Base-by-base conservation (phyloP, 495 filamentous ascomycete species). In the Penicillium odoratum region DNA sequence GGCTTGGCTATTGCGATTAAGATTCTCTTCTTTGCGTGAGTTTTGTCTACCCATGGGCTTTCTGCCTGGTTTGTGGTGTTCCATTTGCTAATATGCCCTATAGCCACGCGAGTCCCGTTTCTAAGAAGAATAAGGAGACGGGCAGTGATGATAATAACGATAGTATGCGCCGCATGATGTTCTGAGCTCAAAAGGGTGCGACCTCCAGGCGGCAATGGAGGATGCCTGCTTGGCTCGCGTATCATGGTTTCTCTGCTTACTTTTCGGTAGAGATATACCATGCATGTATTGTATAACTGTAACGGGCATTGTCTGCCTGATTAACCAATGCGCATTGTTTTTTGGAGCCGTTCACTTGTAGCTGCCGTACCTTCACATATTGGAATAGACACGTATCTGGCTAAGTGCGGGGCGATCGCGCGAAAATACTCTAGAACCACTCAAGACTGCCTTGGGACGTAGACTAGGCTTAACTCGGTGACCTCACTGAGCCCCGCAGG, bases 1-100 rank as follows among this genome's bases (percentile, higher is more conserved):
- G 95, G 87, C 13, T 75, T 98, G 62, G 85, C 93, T 7, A 81
- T 98, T 66, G 88, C 93, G 4, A 98, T 98, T 73, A 97, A 97
- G 80, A 83, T 97, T 56, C 75, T 96, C 13, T 98, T 98, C 82
- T 98, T 98, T 77, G 93, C 93, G 73, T 88, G 70, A 73, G 79
- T 72, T 42, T 29, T 51, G 40, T 53, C 43, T 25, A 43, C 9
- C 59, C 49, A 29, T 38, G n/a, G 28, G 34, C 16, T 30, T 0
- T 18, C 48, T 34, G 21, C 25, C 28, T 42, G 43, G 3, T 8
- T 62, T 26, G 11, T 48, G 44, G 13, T 36, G 54, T 9, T 25
- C 51, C 33, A n/a, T 26, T 53, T 67, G 51, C 66, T 63, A 53
- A 65, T 44, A 47, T 36, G 34, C 45, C 52, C 48, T 55, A 26